These are phyloP conservation scores for Exophiala mesophila DNA, from an alignment of 2,329 filamentous ascomycete species.

Conservation along the genomic window DNA sequence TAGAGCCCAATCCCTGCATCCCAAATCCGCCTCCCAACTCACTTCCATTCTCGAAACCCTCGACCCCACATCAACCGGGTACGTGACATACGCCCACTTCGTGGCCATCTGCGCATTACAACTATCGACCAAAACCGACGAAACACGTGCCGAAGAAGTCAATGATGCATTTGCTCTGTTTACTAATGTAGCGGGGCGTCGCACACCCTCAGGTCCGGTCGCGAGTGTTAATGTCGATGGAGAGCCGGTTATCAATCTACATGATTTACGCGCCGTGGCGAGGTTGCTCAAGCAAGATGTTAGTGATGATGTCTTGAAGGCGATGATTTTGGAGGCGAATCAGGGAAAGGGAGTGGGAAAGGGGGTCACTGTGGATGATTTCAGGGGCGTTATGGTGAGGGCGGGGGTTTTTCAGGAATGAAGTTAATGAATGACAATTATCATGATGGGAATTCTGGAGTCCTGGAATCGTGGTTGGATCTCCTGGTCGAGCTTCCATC, in stretches of 20 bases:
- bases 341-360: conserved; percentile 65
- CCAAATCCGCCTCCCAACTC: conserved; percentile 59
- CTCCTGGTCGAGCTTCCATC: too few species aligned
- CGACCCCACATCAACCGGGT: conserved; percentile 76
- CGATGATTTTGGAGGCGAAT: conserved; percentile 95
- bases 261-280: conserved; percentile 72
- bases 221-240: conserved; percentile 27
- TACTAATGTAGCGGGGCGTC: conserved; percentile 44
- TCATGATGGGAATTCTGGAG: too few species aligned
- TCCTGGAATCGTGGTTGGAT: too few species aligned
- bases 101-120: conserved; percentile 85
- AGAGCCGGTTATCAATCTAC: conserved; percentile 66
- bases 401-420: conserved; percentile 76
- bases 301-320: conserved; percentile 73
- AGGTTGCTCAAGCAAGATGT: conserved; percentile 78
- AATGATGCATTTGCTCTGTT: conserved; percentile 80
- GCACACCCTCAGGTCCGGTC: neutral
- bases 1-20: conserved; percentile 77
- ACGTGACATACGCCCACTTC: conserved; percentile 74
- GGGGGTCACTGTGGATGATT: conserved; percentile 73
- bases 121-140: conserved; percentile 55
- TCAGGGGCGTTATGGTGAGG: conserved; percentile 77
- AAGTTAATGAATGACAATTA: too few species aligned
- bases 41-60: conserved; percentile 72
- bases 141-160: conserved; percentile 59